phyloP scores from a whole-genome alignment of 1,139 yeast genomes.

The Pichia sp. region DNA sequence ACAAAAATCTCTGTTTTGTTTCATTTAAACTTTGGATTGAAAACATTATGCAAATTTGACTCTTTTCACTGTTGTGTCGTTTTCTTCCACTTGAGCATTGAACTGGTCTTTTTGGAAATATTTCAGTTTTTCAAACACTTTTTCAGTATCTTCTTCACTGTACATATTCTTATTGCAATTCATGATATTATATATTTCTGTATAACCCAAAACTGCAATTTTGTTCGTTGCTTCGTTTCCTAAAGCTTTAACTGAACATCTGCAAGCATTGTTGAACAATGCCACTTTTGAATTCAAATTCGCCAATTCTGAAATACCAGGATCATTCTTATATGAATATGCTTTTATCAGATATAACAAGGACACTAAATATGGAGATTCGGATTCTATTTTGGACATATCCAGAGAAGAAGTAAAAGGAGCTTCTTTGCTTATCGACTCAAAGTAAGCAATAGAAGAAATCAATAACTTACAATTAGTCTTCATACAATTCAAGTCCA shows the following conservation, averaged over 20 bases:
- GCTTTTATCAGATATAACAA: slow-evolving; percentile 17
- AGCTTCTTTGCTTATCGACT: no score
- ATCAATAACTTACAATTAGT: no score
- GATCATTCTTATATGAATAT: slow-evolving; percentile 8
- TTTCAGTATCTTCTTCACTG: slow-evolving; percentile 6
- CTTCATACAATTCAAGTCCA: no score
- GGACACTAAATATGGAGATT: slow-evolving; percentile 20
- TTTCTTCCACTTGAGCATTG: background rate
- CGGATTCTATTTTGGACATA: background rate
- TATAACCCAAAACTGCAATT: slow-evolving; percentile 16
- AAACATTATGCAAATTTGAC: background rate
- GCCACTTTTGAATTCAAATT: slow-evolving; percentile 14
- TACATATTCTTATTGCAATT: slow-evolving; percentile 13
- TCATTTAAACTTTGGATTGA: background rate
- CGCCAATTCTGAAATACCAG: slow-evolving; percentile 12
- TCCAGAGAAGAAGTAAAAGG: background rate
- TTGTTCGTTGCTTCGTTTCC: slow-evolving; percentile 10
- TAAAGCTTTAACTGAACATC: slow-evolving; percentile 10
- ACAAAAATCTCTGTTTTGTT: no score
- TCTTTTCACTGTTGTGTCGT: background rate
- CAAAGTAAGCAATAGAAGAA: no score
- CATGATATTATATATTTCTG: slow-evolving; percentile 14
- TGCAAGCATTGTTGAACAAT: slow-evolving; percentile 14
- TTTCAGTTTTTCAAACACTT: slow-evolving; percentile 2
- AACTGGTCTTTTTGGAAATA: background rate